Evolutionary conservation across 139 green algal genomes (phyloP), one percentile per base, ranked within the genome.

Genomic region (Nannochloris sp.): DNA sequence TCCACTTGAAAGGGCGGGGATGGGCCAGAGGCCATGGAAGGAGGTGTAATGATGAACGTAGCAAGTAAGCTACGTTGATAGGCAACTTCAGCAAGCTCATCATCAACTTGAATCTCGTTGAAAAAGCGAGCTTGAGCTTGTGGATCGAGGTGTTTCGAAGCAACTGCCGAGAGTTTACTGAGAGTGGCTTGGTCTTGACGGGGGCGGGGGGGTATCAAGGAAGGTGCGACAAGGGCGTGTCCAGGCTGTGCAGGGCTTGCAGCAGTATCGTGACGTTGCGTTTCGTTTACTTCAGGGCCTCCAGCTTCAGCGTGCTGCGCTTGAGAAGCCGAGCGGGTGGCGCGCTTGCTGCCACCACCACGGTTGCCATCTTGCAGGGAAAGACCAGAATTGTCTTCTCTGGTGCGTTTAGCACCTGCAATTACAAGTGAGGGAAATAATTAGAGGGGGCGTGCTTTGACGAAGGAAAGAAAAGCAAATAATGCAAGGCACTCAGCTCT

Each of bases 91-190:
- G 57, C 57, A 6, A 73, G 19, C 24, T 36, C 19, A 34, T 78
- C 71, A 25, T 78, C 71, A 59, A 60, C 56, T 29, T 47, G 47
- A 15, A 78, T 37, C 45, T 65, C n/a, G 23, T 45, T 44, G 13
- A 78, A 39, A 57, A 70, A 32, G 35, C 58, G 51, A 47, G 63
- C 61, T 32, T 51, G 23, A 13, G 19, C 7, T 9, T 48, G 44
- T 2, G 68, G 54, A n/a, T 65, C 30, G 8, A 59, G 48, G 9
- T 59, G 9, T 19, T 36, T 59, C 19, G 19, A 19, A 19, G 19
- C 19, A 19, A 27, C 19, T 19, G 19, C 42, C 19, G 42, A 51
- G 19, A 51, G 42, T 19, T 27, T 51, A 19, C 19, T 19, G 42
- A 51, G 42, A 19, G 42, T 51, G 42, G 42, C 42, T 27, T 51